Conservation (phyloP, 176 grass and related monocot genomes). For the Cymbopogon citratus region DNA sequence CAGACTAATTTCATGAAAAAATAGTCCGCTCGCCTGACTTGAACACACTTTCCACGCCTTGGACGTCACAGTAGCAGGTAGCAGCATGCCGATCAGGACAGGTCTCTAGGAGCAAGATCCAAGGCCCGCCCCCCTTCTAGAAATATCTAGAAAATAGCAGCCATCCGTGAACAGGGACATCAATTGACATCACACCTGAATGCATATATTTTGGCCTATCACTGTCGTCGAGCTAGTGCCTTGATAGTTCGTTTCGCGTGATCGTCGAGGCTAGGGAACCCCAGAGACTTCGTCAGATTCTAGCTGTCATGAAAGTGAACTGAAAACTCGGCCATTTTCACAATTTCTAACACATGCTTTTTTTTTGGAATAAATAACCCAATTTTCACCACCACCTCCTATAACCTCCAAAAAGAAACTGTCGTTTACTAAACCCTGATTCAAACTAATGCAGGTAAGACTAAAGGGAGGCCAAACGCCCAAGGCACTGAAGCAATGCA, state of each 20-base stretch:
- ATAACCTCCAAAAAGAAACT: not conserved
- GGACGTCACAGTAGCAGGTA: not conserved
- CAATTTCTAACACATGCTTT: not conserved
- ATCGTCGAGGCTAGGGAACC: not conserved
- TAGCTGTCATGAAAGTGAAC: conserved; percentile 13
- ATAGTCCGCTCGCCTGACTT: not conserved
- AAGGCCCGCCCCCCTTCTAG: not conserved
- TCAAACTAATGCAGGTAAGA: conserved; percentile 29
- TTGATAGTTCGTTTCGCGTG: conserved; percentile 4
- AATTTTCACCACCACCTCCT: not conserved
- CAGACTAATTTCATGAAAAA: not conserved
- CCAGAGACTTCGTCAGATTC: conserved; percentile 17
- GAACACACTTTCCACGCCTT: not conserved
- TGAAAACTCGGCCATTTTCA: not conserved
- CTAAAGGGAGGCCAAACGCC: conserved; percentile 46
- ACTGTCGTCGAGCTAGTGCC: not conserved
- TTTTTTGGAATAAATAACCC: not conserved
- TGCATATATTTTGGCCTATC: not conserved
- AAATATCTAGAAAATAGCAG: conserved; percentile 19
- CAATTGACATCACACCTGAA: conserved; percentile 20
- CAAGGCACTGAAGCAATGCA: conserved; percentile 43
- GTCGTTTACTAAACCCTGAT: not conserved
- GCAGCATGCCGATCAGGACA: conserved; percentile 5
- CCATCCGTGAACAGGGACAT: conserved; percentile 17
- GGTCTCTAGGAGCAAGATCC: not conserved